Percentiles rank a stretch among this genome's conserved stretches.
phyloP scores from a whole-genome alignment of 495 filamentous ascomycete genomes.

The Daldinia childiae region DNA sequence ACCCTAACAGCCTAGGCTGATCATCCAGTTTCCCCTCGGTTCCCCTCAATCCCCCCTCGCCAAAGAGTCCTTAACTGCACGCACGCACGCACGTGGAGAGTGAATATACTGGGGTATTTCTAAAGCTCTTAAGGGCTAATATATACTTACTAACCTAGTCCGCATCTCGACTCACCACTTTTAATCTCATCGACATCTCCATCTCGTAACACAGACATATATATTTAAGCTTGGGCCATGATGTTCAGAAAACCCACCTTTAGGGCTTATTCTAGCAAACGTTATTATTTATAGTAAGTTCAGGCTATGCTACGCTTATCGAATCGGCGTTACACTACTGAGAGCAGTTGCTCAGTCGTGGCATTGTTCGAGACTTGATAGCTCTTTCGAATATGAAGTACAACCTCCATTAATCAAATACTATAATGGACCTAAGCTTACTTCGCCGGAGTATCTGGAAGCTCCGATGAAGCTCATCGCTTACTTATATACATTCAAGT shows the following conservation, averaged over 20 bases:
- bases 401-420: too few relatives aligned
- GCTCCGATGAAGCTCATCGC: neutral
- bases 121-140: too few relatives aligned
- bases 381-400: too few relatives aligned
- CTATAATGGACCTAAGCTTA: too few relatives aligned
- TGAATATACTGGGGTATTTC: constrained; percentile 16
- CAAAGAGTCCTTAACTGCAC: constrained; percentile 10
- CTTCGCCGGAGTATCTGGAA: constrained; percentile 15
- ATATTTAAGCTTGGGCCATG: neutral
- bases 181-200: constrained; percentile 11
- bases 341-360: neutral
- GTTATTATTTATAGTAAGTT: constrained; percentile 5
- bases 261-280: neutral
- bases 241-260: neutral
- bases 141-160: too few relatives aligned
- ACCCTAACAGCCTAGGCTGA: too few relatives aligned
- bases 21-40: constrained; percentile 12
- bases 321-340: neutral
- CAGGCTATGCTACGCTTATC: neutral
- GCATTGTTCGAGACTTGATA: neutral
- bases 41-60: constrained; percentile 22
- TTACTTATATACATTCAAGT: neutral
- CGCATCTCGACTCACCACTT: constrained; percentile 3
- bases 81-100: constrained; percentile 28
- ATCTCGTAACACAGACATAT: constrained; percentile 9